Conservation (phyloP, 257 asterid species). For the Solanum clarkiae region DNA sequence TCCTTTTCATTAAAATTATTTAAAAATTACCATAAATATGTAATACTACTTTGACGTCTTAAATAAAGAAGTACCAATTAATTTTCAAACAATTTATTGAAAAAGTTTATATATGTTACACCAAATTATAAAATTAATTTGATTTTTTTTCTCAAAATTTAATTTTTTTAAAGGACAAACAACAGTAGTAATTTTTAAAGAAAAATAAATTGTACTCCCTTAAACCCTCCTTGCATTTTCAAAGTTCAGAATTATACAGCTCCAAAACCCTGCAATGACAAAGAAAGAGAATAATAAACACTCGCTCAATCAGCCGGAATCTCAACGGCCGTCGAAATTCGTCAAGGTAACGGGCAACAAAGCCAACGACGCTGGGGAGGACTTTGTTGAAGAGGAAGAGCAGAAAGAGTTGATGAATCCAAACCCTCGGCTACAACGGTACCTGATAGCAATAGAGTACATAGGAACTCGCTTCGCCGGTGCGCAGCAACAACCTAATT, state of each 20-base stretch:
- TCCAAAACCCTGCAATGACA: conserved; percentile 13
- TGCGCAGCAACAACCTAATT: conserved; percentile 63
- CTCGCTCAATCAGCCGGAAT: conserved; percentile 17
- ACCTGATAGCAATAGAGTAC: conserved; percentile 75
- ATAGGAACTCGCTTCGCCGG: conserved; percentile 83
- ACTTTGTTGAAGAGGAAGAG: conserved; percentile 11
- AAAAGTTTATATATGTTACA: neutral
- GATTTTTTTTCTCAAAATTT: neutral
- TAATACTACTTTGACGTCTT: neutral
- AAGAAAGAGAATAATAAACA: conserved; percentile 12
- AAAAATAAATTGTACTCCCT: neutral
- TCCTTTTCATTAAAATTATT: neutral
- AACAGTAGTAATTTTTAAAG: neutral
- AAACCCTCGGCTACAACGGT: conserved; percentile 48
- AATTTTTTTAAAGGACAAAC: neutral
- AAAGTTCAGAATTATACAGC: neutral
- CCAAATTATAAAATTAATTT: neutral
- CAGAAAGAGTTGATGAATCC: conserved; percentile 22
- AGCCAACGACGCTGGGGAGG: conserved; percentile 9
- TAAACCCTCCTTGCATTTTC: neutral
- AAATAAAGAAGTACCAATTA: neutral
- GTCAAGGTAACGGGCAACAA: conserved; percentile 21
- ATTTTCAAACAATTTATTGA: neutral
- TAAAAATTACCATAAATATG: neutral
- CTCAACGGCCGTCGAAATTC: conserved; percentile 46